These are phyloP conservation scores for Hemisphaericaspora xylofermentans DNA, from an alignment of 1,139 yeast genomes.

Conservation along the genomic window DNA sequence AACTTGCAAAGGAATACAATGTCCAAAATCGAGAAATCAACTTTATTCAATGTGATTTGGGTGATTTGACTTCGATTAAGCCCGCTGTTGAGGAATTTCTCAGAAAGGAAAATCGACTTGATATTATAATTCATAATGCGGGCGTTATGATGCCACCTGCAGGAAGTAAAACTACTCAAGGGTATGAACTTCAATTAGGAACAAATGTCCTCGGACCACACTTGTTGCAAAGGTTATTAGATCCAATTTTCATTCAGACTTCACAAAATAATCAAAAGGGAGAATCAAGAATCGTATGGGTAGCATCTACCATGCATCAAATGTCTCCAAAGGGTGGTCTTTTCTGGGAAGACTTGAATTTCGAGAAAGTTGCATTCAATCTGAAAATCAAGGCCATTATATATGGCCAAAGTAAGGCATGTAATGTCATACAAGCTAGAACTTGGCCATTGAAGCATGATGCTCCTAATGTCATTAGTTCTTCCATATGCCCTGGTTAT, in stretches of 20 bases:
- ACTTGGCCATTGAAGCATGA: conserved; percentile 39
- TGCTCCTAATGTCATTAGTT: conserved; percentile 35
- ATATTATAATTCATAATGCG: conserved; percentile 51
- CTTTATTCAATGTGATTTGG: conserved; percentile 36
- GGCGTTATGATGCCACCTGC: conserved; percentile 45
- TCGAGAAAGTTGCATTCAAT: conserved; percentile 10
- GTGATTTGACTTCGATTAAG: conserved; percentile 44
- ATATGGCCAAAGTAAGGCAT: conserved; percentile 53
- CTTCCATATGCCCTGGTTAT: conserved; percentile 48
- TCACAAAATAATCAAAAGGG: conserved; percentile 18
- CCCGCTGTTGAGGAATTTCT: conserved; percentile 37
- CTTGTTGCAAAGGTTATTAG: conserved; percentile 43
- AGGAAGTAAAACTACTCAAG: conserved; percentile 20
- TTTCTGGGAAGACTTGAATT: conserved; percentile 36
- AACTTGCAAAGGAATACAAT: conserved; percentile 16
- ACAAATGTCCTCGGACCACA: conserved; percentile 52
- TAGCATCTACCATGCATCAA: conserved; percentile 41
- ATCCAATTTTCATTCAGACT: conserved; percentile 39
- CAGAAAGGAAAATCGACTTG: conserved; percentile 24
- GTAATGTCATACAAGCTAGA: conserved; percentile 40
- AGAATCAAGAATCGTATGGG: conserved; percentile 45
- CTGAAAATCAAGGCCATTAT: conserved; percentile 2
- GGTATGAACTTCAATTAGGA: conserved; percentile 28
- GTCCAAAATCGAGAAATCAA: conserved; percentile 15
- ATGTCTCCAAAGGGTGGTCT: conserved; percentile 40